Evolutionary conservation across 148 eudicot genomes (phyloP).

Genomic region (Camellia sinensis): DNA sequence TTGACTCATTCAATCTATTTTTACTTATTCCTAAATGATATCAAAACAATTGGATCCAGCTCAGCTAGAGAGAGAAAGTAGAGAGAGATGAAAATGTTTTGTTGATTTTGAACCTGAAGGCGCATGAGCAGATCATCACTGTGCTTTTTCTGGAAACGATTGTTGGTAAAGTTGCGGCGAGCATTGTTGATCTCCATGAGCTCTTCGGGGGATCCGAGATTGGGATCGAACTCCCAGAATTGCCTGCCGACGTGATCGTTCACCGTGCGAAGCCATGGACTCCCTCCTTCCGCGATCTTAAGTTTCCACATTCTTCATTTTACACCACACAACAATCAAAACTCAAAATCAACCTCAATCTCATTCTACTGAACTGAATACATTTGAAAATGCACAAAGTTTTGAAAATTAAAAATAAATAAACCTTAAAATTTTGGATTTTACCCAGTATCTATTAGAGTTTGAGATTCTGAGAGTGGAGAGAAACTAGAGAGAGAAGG

Average conservation of each 20-base stretch:
- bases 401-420: no score
- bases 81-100: background rate
- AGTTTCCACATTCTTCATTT: slow-evolving; percentile 75
- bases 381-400: background rate
- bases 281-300: slow-evolving; percentile 75
- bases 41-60: background rate
- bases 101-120: slow-evolving; percentile 50
- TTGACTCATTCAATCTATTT: no score
- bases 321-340: background rate
- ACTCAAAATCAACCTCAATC: background rate
- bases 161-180: slow-evolving; percentile 44
- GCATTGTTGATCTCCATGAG: slow-evolving; percentile 55
- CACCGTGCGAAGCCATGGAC: slow-evolving; percentile 59
- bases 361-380: background rate
- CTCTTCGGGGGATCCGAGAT: slow-evolving; percentile 58
- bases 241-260: slow-evolving; percentile 87
- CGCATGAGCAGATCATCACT: slow-evolving; percentile 92
- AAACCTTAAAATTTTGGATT: background rate
- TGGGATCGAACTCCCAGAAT: slow-evolving; percentile 84
- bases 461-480: no score
- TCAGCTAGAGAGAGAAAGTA: background rate
- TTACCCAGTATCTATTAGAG: background rate
- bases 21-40: background rate
- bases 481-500: no score
- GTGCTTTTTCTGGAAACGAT: slow-evolving; percentile 73